A percentile compares a stretch with the other conserved stretches of the same genome.
phyloP scores from a whole-genome alignment of 148 eudicot species.

The Selenicereus undatus region DNA sequence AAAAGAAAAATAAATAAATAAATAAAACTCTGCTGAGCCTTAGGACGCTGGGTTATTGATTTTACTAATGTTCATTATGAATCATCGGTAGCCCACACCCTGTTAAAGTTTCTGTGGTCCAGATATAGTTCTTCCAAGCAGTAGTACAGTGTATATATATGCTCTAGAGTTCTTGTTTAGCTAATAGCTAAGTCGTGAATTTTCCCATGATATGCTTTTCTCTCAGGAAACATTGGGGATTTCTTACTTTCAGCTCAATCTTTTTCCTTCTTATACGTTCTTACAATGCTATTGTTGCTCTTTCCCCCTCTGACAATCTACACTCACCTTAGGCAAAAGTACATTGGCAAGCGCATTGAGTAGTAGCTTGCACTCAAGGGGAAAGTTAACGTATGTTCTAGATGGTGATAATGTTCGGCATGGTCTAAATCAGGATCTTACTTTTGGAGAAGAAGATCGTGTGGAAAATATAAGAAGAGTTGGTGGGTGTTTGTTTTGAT shows the following conservation, averaged over 20 bases:
- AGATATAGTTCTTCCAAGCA: not conserved
- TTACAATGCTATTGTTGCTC: not conserved
- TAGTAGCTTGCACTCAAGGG: slow-evolving; percentile 61
- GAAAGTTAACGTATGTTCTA: slow-evolving; percentile 80
- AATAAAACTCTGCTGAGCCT: too few relatives aligned
- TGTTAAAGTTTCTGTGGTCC: not conserved
- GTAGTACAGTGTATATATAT: not conserved
- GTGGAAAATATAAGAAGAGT: slow-evolving; percentile 84
- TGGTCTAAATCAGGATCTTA: slow-evolving; percentile 76
- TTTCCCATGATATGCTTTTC: not conserved
- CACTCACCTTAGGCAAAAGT: slow-evolving; percentile 63
- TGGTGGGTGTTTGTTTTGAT: slow-evolving; percentile 45
- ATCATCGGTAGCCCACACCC: too few relatives aligned
- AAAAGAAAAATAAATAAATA: too few relatives aligned
- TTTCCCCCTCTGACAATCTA: not conserved
- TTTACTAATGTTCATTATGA: too few relatives aligned
- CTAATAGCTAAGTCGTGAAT: not conserved
- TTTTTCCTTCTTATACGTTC: not conserved
- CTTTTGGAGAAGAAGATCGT: slow-evolving; percentile 80
- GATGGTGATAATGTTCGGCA: slow-evolving; percentile 97
- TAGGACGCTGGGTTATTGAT: too few relatives aligned
- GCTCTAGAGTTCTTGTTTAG: not conserved
- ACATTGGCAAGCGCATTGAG: slow-evolving; percentile 86
- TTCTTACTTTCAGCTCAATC: not conserved
- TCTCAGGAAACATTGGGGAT: not conserved